phyloP scores from a whole-genome alignment of 2,329 filamentous ascomycete species.

The Colletotrichum magnum region DNA sequence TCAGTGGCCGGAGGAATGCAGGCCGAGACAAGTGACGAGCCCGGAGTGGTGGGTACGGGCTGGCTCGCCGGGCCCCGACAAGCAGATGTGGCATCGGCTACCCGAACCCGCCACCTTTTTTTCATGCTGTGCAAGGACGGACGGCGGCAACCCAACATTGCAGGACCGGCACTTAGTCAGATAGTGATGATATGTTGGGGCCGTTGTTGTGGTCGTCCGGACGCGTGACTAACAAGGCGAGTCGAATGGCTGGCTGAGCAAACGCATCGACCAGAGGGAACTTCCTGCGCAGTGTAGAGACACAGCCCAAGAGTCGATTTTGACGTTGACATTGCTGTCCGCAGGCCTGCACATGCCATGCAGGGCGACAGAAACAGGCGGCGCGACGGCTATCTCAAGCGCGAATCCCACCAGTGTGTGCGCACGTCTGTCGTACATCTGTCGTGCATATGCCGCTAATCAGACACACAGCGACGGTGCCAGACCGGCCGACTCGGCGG shows the following conservation, averaged over 20 bases:
- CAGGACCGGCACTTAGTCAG: constrained; percentile 14
- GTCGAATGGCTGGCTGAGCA: neutral
- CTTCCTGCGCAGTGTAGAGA: neutral
- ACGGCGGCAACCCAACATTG: constrained; percentile 6
- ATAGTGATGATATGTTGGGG: neutral
- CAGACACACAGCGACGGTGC: constrained; percentile 34
- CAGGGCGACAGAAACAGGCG: constrained; percentile 31
- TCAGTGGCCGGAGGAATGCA: constrained; percentile 38
- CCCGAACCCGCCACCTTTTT: constrained; percentile 36
- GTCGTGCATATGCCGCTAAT: constrained; percentile 43
- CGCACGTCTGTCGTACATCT: constrained; percentile 36
- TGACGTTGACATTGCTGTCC: constrained; percentile 21
- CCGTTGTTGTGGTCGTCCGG: constrained; percentile 4
- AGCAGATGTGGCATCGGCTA: constrained; percentile 33
- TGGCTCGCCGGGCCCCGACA: constrained; percentile 36
- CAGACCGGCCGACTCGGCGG: constrained; percentile 27
- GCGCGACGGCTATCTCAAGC: constrained; percentile 39
- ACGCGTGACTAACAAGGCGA: neutral
- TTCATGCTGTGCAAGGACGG: constrained; percentile 32
- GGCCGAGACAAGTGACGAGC: constrained; percentile 33
- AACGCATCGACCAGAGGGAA: neutral
- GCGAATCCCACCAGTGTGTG: constrained; percentile 39
- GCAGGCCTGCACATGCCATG: constrained; percentile 26
- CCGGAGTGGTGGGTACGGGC: constrained; percentile 27
- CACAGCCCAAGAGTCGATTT: constrained; percentile 14